A percentile compares a stretch with the other conserved stretches of the same genome.
phyloP scores from a whole-genome alignment of 345 rosid species.

The Eucalyptus cladocalyx region DNA sequence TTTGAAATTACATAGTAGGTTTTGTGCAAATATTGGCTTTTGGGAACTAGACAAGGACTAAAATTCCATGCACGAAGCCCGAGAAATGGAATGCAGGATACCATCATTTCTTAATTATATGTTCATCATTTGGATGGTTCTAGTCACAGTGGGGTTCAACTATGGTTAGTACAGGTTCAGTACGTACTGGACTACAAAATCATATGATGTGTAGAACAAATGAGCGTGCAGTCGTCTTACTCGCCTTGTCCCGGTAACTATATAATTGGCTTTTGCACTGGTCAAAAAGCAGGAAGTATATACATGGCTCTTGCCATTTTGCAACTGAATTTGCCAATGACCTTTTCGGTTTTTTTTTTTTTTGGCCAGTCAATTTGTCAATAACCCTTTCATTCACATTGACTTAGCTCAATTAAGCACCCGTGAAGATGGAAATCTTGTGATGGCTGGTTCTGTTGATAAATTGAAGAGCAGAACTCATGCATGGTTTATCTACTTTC shows the following conservation, averaged over 20 bases:
- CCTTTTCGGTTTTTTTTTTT: not conserved
- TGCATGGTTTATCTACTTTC: not conserved
- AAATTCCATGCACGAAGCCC: not conserved
- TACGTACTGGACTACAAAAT: not conserved
- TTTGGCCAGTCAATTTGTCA: not conserved
- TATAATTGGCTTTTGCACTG: not conserved
- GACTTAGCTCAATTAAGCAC: not conserved
- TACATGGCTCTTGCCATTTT: not conserved
- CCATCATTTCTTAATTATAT: conserved; percentile 68
- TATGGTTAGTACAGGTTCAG: not conserved
- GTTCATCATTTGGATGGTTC: not conserved
- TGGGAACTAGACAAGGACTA: not conserved
- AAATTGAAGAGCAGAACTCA: not conserved
- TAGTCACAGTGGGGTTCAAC: conserved; percentile 2
- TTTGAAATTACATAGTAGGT: not conserved
- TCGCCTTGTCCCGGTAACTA: not conserved
- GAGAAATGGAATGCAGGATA: conserved; percentile 21
- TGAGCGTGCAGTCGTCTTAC: not conserved
- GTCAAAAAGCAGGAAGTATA: not conserved
- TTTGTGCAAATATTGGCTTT: not conserved
- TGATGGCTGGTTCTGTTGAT: not conserved
- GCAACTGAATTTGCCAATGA: not conserved
- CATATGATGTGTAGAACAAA: not conserved
- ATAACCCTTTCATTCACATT: not conserved
- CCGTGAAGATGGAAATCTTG: not conserved